These are phyloP conservation scores for Deinandra increscens DNA, from an alignment of 129 eudicot genomes.

Conservation along the genomic window DNA sequence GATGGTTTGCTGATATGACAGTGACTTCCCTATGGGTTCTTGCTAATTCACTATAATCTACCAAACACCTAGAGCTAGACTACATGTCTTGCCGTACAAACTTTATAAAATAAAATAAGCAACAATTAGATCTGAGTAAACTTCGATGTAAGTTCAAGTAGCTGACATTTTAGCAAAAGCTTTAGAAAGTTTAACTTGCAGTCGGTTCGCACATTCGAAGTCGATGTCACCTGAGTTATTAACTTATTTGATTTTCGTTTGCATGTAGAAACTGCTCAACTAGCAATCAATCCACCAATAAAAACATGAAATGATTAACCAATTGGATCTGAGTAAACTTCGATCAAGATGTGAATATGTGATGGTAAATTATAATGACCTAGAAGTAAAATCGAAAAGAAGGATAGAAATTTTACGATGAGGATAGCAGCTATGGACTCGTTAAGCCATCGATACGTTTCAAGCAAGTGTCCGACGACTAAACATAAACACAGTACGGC, in stretches of 20 bases:
- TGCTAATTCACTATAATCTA: no score
- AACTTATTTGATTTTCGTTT: not conserved
- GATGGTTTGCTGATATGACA: no score
- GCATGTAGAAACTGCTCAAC: not conserved
- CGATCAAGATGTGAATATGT: not conserved
- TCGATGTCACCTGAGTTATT: no score
- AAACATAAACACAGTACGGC: constrained; percentile 65
- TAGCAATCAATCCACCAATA: not conserved
- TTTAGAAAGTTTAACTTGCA: no score
- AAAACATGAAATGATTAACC: not conserved
- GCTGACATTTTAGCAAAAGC: no score
- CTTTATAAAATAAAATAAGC: no score
- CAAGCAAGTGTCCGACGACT: constrained; percentile 75
- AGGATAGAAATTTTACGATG: constrained; percentile 35
- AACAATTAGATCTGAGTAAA: no score
- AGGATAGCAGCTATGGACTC: constrained; percentile 68
- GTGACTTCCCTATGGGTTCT: no score
- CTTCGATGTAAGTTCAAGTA: no score
- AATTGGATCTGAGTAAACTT: not conserved
- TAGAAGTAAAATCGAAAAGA: not conserved
- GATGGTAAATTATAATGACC: not conserved
- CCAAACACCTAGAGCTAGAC: no score
- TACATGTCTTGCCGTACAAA: no score
- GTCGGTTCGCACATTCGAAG: no score
- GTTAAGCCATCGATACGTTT: constrained; percentile 71